Conservation (phyloP, 2,329 filamentous ascomycete species). For the Xylariaceae sp. region DNA sequence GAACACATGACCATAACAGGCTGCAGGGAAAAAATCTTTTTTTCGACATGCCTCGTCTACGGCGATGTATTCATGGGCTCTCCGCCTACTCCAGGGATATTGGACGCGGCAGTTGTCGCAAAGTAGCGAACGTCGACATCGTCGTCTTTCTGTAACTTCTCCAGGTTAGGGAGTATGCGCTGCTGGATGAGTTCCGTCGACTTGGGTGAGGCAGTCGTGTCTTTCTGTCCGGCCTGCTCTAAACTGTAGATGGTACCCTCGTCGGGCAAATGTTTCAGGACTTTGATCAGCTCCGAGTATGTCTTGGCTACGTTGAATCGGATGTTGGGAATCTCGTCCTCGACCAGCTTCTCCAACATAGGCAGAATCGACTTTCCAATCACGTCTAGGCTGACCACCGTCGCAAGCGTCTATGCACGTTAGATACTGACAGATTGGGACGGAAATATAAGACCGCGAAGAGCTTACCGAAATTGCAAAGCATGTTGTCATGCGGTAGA, state of each 20-base stretch:
- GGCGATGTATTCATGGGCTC: slow-evolving; percentile 64
- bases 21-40: slow-evolving; percentile 23
- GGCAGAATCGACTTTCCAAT: slow-evolving; percentile 91
- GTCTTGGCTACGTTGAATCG: slow-evolving; percentile 99
- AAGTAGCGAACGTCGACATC: slow-evolving; percentile 99
- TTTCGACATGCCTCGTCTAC: slow-evolving; percentile 44
- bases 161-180: slow-evolving; percentile 81
- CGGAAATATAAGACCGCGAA: background rate
- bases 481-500: slow-evolving; percentile 99
- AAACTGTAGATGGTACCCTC: slow-evolving; percentile 80
- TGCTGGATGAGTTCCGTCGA: slow-evolving; percentile 79
- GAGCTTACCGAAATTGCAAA: slow-evolving; percentile 90
- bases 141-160: slow-evolving; percentile 94
- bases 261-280: slow-evolving; percentile 86
- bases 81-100: slow-evolving; percentile 47
- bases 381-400: slow-evolving; percentile 87
- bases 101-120: slow-evolving; percentile 79
- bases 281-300: slow-evolving; percentile 82
- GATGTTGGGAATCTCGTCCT: slow-evolving; percentile 96
- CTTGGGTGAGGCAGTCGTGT: slow-evolving; percentile 60
- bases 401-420: slow-evolving; percentile 72
- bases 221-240: slow-evolving; percentile 68
- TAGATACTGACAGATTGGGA: slow-evolving; percentile 2
- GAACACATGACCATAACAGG: slow-evolving; percentile 21
- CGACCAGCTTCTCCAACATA: slow-evolving; percentile 90